Base-by-base conservation (phyloP, 306 rosid species). In the Prinsepia uniflora region DNA sequence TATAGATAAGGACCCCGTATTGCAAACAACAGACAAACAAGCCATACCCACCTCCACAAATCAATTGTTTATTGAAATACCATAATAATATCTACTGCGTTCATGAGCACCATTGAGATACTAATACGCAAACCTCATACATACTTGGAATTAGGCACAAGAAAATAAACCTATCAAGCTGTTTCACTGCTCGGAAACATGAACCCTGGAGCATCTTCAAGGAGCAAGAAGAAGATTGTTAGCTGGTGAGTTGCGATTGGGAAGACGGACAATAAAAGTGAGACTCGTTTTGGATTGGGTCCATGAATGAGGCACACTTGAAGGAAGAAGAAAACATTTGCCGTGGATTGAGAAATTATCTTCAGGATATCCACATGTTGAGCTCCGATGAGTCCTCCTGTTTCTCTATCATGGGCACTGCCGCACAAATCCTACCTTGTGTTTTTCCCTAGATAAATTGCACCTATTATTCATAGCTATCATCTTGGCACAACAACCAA, bases 21-120 rank as follows among this genome's bases (percentile, higher is more conserved):
- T 75, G 78, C 84, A 89, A 79, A 80, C 62, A 65, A 81, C 78
- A 75, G 95, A 86, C 65, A 91, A 80, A 76, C 76, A 85, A 80
- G 96, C 85, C 99, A 94, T 94, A 63, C 46, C 60, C 15, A 60
- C 67, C 74, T 57, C 43, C 58, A 74, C 54, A 50, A 72, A 47
- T 72, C 3, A 50, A 53, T 63, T 68, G 77, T 69, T 65, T 78
- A 78, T n/a, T 10, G 42, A 76, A 57, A 72, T 50, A 75, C 52
- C 67, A 78, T 4, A 73, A 62, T 30, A 22, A 63, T n/a, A 10
- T 42, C 75, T 63, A 71, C 70, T 63, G 75, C 19, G 75, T 59
- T 70, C 5, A 54, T 39, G 20, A 77, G 64, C 41, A 71, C 68
- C 83, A 77, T 72, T 72, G 54, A 42, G 24, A 11, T 19, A 60